These are phyloP conservation scores for Arthrobotrys musiformis DNA, from an alignment of 2,329 filamentous ascomycete genomes.

Conservation along the genomic window DNA sequence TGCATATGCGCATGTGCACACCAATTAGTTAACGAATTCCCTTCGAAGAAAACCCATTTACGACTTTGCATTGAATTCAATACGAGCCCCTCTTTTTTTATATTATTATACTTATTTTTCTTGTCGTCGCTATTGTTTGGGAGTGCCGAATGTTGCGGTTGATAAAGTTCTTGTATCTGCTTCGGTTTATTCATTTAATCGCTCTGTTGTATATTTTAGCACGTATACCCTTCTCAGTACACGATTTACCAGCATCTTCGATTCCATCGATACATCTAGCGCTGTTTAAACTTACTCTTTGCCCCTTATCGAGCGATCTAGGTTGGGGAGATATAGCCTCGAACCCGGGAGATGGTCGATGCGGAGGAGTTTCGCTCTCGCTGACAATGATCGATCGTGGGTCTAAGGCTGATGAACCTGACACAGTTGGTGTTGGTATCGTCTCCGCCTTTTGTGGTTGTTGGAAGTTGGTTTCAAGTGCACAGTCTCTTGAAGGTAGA, in stretches of 20 bases:
- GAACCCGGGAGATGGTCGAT: too few relatives aligned
- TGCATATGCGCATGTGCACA: not conserved
- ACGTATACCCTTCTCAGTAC: conserved; percentile 13
- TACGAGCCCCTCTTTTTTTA: not conserved
- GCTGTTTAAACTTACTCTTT: not conserved
- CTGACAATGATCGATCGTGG: too few relatives aligned
- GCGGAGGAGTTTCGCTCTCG: too few relatives aligned
- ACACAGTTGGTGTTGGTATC: too few relatives aligned
- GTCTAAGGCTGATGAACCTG: too few relatives aligned
- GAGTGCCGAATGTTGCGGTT: too few relatives aligned
- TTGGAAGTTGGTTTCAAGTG: too few relatives aligned
- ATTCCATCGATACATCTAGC: not conserved
- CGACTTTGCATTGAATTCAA: not conserved
- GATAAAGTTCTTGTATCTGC: conserved; percentile 2
- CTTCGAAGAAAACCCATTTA: not conserved
- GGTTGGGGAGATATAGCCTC: too few relatives aligned
- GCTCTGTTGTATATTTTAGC: not conserved
- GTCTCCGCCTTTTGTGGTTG: too few relatives aligned
- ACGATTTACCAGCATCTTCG: not conserved
- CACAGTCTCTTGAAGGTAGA: too few relatives aligned
- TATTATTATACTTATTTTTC: too few relatives aligned
- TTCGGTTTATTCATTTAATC: not conserved
- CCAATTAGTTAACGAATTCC: not conserved
- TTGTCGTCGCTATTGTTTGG: too few relatives aligned
- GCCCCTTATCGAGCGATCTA: not conserved